Conservation (phyloP, 352 stramenopile genomes). For the Thalassiosira hispida region DNA sequence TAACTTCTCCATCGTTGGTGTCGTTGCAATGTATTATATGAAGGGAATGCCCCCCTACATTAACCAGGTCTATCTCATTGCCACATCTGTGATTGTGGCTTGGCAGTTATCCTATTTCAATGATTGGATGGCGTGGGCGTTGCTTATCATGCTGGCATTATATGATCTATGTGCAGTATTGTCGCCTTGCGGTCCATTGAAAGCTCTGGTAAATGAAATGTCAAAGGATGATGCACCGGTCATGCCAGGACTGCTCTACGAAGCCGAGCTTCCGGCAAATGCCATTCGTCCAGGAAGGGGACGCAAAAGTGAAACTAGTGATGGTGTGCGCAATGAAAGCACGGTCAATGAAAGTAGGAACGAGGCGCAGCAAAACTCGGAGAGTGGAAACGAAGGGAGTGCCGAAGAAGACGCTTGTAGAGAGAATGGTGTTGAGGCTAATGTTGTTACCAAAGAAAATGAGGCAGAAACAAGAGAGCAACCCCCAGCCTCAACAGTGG, state of each 20-base stretch:
- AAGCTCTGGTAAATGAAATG: slow-evolving; percentile 92
- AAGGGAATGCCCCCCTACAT: slow-evolving; percentile 85
- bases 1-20: slow-evolving; percentile 86
- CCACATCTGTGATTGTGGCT: slow-evolving; percentile 93
- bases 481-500: too few relatives aligned
- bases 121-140: slow-evolving; percentile 89
- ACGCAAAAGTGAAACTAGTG: slow-evolving; percentile 12
- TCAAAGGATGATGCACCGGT: slow-evolving; percentile 83
- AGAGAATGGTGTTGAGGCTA: background rate
- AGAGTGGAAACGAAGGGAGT: background rate
- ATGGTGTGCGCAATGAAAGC: background rate
- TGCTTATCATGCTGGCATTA: slow-evolving; percentile 89
- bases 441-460: background rate
- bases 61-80: slow-evolving; percentile 91
- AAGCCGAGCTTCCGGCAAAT: slow-evolving; percentile 86
- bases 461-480: background rate
- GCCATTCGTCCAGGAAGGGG: slow-evolving; percentile 71
- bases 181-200: slow-evolving; percentile 93
- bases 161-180: slow-evolving; percentile 98
- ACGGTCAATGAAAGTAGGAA: slow-evolving; percentile 7
- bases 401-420: background rate
- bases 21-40: slow-evolving; percentile 85
- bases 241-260: slow-evolving; percentile 94
- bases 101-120: slow-evolving; percentile 97
- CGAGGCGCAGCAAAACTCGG: slow-evolving; percentile 3